phyloP scores from a whole-genome alignment of 208 protist species.

The Crithidia mellificae region DNA sequence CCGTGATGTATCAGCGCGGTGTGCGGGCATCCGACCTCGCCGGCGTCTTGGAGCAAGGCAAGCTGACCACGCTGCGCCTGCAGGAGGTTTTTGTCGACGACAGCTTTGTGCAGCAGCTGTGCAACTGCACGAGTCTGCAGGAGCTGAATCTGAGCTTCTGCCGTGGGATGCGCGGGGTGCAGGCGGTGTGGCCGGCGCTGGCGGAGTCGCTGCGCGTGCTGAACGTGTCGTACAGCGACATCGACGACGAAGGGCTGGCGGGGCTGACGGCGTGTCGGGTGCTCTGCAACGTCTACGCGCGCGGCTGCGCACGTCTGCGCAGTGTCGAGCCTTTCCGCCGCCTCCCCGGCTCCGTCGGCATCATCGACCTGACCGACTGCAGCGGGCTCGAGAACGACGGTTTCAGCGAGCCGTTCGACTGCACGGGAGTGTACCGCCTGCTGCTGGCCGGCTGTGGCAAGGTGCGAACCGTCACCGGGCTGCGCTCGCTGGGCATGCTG shows the following conservation, averaged over 20 bases:
- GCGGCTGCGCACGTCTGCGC: conserved; percentile 32
- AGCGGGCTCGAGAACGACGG: conserved; percentile 28
- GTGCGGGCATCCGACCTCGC: conserved; percentile 25
- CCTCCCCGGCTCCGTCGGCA: conserved; percentile 31
- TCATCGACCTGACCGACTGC: conserved; percentile 47
- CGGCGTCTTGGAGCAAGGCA: conserved; percentile 14
- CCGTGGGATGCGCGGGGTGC: conserved; percentile 25
- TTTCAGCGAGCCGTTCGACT: conserved; percentile 31
- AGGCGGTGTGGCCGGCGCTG: conserved; percentile 28
- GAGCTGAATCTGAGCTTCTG: conserved; percentile 45
- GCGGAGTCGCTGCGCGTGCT: conserved; percentile 19
- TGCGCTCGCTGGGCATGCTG: conserved; percentile 30
- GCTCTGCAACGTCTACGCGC: conserved; percentile 35
- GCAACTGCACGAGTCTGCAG: conserved; percentile 12
- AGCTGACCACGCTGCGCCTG: conserved; percentile 27
- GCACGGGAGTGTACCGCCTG: conserved; percentile 28
- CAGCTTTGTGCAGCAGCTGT: conserved; percentile 17
- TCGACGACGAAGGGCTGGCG: conserved; percentile 19
- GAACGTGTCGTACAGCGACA: conserved; percentile 38
- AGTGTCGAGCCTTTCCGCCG: conserved; percentile 32
- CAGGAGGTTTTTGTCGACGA: conserved; percentile 39
- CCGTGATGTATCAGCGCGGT: conserved; percentile 37
- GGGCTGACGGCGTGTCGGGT: conserved; percentile 12
- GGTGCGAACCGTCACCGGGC: conserved; percentile 30
- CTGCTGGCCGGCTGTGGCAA: conserved; percentile 31